phyloP scores from a whole-genome alignment of 805 yeast genomes.

The Pichia cabralensis region DNA sequence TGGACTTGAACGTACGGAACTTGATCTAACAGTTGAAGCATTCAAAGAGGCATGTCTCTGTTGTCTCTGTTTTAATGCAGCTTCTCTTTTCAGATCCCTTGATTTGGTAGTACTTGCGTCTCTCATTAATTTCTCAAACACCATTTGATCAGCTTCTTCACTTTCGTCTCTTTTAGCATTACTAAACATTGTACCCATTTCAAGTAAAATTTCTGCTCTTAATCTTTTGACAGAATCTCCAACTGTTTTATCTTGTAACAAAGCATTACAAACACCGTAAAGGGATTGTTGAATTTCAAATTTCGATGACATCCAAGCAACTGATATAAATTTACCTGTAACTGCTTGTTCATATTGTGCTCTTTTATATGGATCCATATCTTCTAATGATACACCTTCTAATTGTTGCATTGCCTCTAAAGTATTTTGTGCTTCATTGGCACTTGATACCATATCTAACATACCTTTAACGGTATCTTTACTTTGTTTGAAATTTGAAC shows the following conservation, averaged over 20 bases:
- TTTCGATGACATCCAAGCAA: slow-evolving; percentile 78
- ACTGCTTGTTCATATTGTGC: slow-evolving; percentile 66
- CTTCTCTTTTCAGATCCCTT: slow-evolving; percentile 20
- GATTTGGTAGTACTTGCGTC: slow-evolving; percentile 25
- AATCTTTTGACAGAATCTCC: slow-evolving; percentile 36
- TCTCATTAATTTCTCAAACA: slow-evolving; percentile 51
- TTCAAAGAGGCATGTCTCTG: not conserved
- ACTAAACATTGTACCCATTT: slow-evolving; percentile 56
- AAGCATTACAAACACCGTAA: slow-evolving; percentile 58
- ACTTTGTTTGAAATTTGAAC: slow-evolving; percentile 62
- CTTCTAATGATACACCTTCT: slow-evolving; percentile 36
- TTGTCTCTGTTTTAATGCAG: too few species aligned
- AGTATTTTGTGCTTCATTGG: slow-evolving; percentile 70
- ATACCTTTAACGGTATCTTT: slow-evolving; percentile 68
- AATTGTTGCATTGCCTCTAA: slow-evolving; percentile 63
- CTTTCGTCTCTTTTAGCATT: slow-evolving; percentile 53
- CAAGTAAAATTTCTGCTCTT: slow-evolving; percentile 52
- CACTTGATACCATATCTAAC: slow-evolving; percentile 58
- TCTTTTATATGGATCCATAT: slow-evolving; percentile 32
- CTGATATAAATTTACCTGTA: slow-evolving; percentile 72
- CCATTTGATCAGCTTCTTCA: slow-evolving; percentile 58
- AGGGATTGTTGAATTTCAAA: slow-evolving; percentile 69
- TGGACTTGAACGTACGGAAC: too few species aligned
- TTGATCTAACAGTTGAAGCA: too few species aligned
- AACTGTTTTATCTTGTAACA: slow-evolving; percentile 48